phyloP scores from a whole-genome alignment of 2,329 filamentous ascomycete genomes.

The Phialemoniopsis sp. region DNA sequence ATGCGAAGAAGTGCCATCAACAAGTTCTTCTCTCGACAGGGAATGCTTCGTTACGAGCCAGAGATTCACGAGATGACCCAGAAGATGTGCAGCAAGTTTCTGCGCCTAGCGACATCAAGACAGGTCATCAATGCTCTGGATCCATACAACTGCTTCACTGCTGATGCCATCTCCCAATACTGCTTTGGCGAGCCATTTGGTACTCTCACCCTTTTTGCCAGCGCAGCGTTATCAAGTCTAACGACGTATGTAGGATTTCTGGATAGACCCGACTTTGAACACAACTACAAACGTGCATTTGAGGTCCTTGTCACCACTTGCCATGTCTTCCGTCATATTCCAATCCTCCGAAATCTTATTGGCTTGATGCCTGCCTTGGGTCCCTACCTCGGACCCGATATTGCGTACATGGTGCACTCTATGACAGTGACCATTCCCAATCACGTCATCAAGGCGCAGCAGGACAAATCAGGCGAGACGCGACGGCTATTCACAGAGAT shows the following conservation, averaged over 20 bases:
- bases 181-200: constrained; percentile 14
- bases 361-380: not conserved
- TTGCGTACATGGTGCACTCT: constrained; percentile 7
- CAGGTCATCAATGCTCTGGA: constrained; percentile 5
- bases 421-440: constrained; percentile 10
- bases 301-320: not conserved
- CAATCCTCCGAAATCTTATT: not conserved
- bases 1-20: constrained; percentile 12
- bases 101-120: constrained; percentile 3
- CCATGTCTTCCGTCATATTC: constrained; percentile 4
- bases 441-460: constrained; percentile 9
- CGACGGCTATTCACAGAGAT: constrained; percentile 10
- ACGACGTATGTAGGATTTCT: constrained; percentile 1
- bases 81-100: constrained; percentile 9
- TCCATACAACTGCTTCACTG: constrained; percentile 12
- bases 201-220: constrained; percentile 9
- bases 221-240: constrained; percentile 7
- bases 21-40: constrained; percentile 15
- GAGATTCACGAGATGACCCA: constrained; percentile 11
- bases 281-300: constrained; percentile 2
- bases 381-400: constrained; percentile 9
- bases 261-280: constrained; percentile 3
- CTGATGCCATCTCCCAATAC: constrained; percentile 22
- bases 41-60: constrained; percentile 12
- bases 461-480: constrained; percentile 24